Evolutionary conservation across 2,329 filamentous ascomycete genomes (phyloP).

Genomic region (Neoascochyta sp.): DNA sequence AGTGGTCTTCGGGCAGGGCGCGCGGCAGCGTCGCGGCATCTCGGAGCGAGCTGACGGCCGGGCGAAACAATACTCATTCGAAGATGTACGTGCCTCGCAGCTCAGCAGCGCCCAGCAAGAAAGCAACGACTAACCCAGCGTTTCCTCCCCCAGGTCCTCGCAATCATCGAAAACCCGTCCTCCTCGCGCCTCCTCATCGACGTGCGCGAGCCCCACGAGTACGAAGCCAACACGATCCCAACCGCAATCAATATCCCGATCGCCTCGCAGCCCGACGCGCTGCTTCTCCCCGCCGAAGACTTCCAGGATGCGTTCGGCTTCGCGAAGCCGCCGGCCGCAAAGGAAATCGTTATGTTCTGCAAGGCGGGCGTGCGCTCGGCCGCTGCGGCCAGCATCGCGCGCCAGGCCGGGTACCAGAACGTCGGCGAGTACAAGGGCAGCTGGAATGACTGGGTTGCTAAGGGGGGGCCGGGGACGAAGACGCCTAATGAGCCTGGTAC

Average conservation of each 20-base stretch:
- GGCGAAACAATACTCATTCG: constrained; percentile 41
- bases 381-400: constrained; percentile 72
- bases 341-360: constrained; percentile 72
- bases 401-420: constrained; percentile 69
- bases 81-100: constrained; percentile 25
- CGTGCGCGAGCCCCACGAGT: constrained; percentile 69
- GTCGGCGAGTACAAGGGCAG: constrained; percentile 71
- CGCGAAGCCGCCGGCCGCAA: constrained; percentile 23
- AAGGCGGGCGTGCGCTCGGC: constrained; percentile 81
- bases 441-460: constrained; percentile 77
- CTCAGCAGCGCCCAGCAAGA: neutral
- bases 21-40: constrained; percentile 4
- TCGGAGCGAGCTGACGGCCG: constrained; percentile 31
- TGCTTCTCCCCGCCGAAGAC: constrained; percentile 71
- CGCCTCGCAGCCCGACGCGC: constrained; percentile 69
- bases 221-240: constrained; percentile 66
- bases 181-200: constrained; percentile 47
- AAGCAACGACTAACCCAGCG: neutral
- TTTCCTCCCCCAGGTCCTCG: constrained; percentile 35
- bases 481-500: constrained; percentile 12
- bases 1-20: constrained; percentile 1
- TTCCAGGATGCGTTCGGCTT: constrained; percentile 83
- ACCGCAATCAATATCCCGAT: constrained; percentile 80
- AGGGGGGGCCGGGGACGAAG: constrained; percentile 56
- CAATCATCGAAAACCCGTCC: constrained; percentile 27